Percentiles rank a stretch among this genome's conserved stretches.
Evolutionary conservation across 352 stramenopile species (phyloP).

Genomic region (Phytophthora sansomeana): DNA sequence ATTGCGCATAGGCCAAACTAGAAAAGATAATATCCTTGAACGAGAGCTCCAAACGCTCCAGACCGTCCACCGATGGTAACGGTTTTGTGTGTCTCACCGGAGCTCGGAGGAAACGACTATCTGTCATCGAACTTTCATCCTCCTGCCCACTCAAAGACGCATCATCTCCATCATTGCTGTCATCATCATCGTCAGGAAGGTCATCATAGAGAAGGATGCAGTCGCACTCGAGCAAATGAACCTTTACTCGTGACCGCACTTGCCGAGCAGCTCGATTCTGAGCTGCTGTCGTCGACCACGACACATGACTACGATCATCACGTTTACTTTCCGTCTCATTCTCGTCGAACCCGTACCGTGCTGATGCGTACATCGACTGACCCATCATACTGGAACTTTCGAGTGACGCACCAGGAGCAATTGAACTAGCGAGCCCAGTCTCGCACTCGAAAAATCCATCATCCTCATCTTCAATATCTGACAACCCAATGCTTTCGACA

Average conservation of each 20-base stretch:
- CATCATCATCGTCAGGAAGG: constrained; percentile 60
- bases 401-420: constrained; percentile 43
- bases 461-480: constrained; percentile 85
- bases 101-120: constrained; percentile 33
- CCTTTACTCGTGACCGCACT: constrained; percentile 71
- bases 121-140: constrained; percentile 22
- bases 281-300: constrained; percentile 46
- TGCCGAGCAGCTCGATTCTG: constrained; percentile 48
- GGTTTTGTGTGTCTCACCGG: constrained; percentile 39
- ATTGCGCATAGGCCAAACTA: constrained; percentile 64
- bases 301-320: constrained; percentile 35
- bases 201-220: constrained; percentile 87
- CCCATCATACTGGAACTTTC: constrained; percentile 60
- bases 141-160: constrained; percentile 26
- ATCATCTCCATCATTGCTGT: constrained; percentile 27
- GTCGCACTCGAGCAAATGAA: constrained; percentile 81
- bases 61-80: constrained; percentile 65
- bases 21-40: constrained; percentile 82
- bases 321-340: constrained; percentile 31
- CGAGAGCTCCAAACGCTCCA: constrained; percentile 71
- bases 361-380: constrained; percentile 88
- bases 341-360: constrained; percentile 60
- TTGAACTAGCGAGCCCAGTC: constrained; percentile 51
- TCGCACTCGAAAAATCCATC: constrained; percentile 85
- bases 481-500: constrained; percentile 83